Base-by-base conservation (phyloP, 1,284 basidiomycete species). In the Boletus semigastroideus region DNA sequence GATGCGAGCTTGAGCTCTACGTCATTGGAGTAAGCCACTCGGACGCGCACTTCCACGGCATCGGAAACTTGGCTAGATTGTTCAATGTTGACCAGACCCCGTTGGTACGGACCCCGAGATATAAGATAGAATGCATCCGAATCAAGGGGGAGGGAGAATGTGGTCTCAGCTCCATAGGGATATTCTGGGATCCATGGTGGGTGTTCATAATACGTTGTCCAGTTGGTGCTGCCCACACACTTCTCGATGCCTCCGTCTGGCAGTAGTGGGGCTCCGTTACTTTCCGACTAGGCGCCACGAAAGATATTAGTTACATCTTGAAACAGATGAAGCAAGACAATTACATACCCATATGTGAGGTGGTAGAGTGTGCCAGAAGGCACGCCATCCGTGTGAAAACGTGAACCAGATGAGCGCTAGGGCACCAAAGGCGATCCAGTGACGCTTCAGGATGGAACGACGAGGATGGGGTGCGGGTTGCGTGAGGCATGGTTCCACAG, bases 61-160 rank as follows among this genome's bases (percentile, higher is more conserved):
- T 74, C 68, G 2, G 52, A 33, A 13, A 61, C 52, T 22, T 70
- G 52, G 6, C 60, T 54, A 9, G 72, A 66, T 39, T 65, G 61
- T 10, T 61, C 49, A 28, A 78, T 61, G 22, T 65, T 60, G 42
- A 74, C 56, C 4, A 46, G 14, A 25, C 77, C 76, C 0, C 59
- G 41, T 19, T 69, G 64, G 39, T 56, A 50, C 0, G 40, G 46
- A 8, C 77, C 77, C 16, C 67, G 66, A 30, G 77, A 65, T 14
- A 74, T 19, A 30, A 78, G 59, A 45, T 68, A 72, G 37, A 78
- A 57, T 2, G 54, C 52, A 8, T 74, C 65, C 1, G 73, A 68
- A 20, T 70, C 61, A 25, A 72, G 46, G 4, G 74, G 74, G 9
- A 78, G 66, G 22, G 70, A 62, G 53, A 79, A 72, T 1, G 42